Conservation (phyloP, 495 filamentous ascomycete species). For the Daldinia decipiens region DNA sequence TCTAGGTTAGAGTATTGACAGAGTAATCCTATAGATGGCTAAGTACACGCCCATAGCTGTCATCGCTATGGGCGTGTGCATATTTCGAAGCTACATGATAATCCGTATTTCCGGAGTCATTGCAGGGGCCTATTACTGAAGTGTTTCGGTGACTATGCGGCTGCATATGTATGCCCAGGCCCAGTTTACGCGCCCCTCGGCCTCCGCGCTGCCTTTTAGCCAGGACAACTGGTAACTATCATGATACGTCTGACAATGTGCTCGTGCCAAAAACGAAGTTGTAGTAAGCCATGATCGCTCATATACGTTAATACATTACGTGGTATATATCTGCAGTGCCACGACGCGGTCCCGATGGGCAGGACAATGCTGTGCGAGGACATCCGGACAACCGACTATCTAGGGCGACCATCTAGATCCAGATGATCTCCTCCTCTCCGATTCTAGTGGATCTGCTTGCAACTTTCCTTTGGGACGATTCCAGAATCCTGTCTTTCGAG, state of each 20-base stretch:
- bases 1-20: background rate
- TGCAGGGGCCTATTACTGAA: background rate
- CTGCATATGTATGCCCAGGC: background rate
- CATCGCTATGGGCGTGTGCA: background rate
- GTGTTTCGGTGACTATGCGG: constrained; percentile 4
- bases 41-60: background rate
- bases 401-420: background rate
- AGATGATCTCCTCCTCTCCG: background rate
- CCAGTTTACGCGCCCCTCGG: background rate
- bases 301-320: constrained; percentile 8
- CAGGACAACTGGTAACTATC: background rate
- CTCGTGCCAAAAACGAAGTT: constrained; percentile 15
- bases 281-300: constrained; percentile 8
- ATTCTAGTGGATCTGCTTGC: background rate
- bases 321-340: background rate
- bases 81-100: background rate
- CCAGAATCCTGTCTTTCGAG: background rate
- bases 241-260: background rate
- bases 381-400: background rate
- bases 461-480: background rate
- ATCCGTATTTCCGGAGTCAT: background rate
- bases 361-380: background rate
- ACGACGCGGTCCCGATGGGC: constrained; percentile 30
- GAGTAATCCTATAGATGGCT: background rate
- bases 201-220: background rate